Conservation (phyloP, 2,329 filamentous ascomycete genomes). For the Scopulariopsis brevicaulis region DNA sequence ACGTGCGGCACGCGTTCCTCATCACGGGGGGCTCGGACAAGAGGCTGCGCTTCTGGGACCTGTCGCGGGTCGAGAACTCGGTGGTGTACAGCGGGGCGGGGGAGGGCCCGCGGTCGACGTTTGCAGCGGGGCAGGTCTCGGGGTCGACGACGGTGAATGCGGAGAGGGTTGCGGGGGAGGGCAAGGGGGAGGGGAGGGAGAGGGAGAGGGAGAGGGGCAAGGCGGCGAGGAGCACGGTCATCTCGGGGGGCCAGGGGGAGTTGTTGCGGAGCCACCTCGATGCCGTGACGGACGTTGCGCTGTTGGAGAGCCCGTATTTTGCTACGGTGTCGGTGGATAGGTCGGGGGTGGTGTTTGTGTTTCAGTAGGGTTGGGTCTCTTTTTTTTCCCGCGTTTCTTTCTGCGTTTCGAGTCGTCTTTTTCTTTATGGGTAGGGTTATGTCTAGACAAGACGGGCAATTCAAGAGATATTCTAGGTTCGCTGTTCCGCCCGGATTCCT, state of each 20-base stretch:
- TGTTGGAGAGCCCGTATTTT: conserved; percentile 79
- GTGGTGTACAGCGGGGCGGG: conserved; percentile 69
- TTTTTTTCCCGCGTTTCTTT: not conserved
- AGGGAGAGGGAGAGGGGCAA: conserved; percentile 8
- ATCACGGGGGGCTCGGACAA: conserved; percentile 82
- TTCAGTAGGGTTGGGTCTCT: conserved; percentile 25
- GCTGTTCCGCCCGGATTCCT: not conserved
- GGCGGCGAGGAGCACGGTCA: conserved; percentile 45
- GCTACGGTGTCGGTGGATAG: conserved; percentile 90
- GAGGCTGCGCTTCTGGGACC: conserved; percentile 90
- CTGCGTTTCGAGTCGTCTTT: not conserved
- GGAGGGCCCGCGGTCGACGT: conserved; percentile 59
- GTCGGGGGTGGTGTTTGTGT: conserved; percentile 82
- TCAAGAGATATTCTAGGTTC: not conserved
- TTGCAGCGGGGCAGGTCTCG: conserved; percentile 51
- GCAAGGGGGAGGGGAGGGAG: conserved; percentile 8
- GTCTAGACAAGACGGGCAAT: no score
- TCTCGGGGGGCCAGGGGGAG: conserved; percentile 78
- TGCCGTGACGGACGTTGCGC: conserved; percentile 74
- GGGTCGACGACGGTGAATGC: conserved; percentile 54
- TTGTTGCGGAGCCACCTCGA: conserved; percentile 81
- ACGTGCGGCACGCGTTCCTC: conserved; percentile 71
- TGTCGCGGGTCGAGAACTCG: conserved; percentile 66
- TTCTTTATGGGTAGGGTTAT: not conserved
- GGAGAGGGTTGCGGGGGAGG: conserved; percentile 41